Evolutionary conservation across 2,329 filamentous ascomycete genomes (phyloP), one percentile per base, ranked within the genome.

Genomic region (Phaeoacremonium minimum): DNA sequence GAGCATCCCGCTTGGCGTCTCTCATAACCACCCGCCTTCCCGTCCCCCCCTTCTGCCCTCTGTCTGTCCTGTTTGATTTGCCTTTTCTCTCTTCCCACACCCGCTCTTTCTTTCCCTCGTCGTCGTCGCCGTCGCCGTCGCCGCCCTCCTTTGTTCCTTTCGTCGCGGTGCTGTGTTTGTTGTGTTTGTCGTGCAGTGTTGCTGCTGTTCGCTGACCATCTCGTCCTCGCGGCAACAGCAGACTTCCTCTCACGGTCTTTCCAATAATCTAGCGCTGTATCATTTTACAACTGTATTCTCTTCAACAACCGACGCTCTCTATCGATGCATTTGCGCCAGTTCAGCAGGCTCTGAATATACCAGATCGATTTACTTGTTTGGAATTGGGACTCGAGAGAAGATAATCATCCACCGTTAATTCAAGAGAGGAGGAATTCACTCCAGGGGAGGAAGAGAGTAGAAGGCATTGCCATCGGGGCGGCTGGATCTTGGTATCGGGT

Each of bases 331-430:
- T 42, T 46, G 51, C 49, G 51, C 49, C 49, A 51, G 48, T 73
- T 74, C 71, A 75, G 71, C 71, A 67, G 70, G 70, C 61, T 73
- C 70, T 75, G 71, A 75, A 71, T 64, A 45, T 45, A 44, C 35
- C 35, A 13, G 35, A 40, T 40, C 36, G 42, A 35, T 43, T 42
- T 35, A 40, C 35, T 7, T 12, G 22, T 37, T 19, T 18, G 15
- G 14, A 28, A 34, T 16, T 19, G 33, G 6, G 18, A 11, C 9
- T 32, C 26, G 18, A 16, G 7, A 28, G 30, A 38, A 18, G 17
- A 37, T 16, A n/a, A n/a, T n/a, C n/a, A n/a, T n/a, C n/a, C n/a
- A n/a, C n/a, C n/a, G n/a, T n/a, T n/a, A 20, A 12, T 32, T 12
- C 8, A 26, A 33, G 38, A 15, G 28, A 28, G 32, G 19, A 26